A percentile compares a stretch with the other conserved stretches of the same genome.
These are phyloP conservation scores for Nakazawaea anatomiae DNA, from an alignment of 805 yeast genomes.

Conservation along the genomic window DNA sequence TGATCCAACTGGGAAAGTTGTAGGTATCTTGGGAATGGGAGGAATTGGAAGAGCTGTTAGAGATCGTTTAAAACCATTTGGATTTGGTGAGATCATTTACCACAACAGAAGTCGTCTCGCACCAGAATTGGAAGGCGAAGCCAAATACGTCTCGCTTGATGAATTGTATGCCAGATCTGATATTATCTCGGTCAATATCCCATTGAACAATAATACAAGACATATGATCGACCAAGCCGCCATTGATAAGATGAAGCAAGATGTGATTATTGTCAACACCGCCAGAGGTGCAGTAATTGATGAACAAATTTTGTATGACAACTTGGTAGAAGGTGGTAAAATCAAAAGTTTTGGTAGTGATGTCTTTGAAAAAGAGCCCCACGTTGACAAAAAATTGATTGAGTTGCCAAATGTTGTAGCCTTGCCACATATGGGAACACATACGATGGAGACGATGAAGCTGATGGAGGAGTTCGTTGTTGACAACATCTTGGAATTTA, in stretches of 20 bases:
- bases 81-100: constrained; percentile 64
- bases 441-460: constrained; percentile 64
- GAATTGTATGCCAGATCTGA: constrained; percentile 61
- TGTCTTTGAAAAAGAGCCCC: constrained; percentile 72
- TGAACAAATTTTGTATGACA: constrained; percentile 50
- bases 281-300: constrained; percentile 85
- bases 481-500: constrained; percentile 53
- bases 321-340: constrained; percentile 51
- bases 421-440: constrained; percentile 89
- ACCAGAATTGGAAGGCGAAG: constrained; percentile 59
- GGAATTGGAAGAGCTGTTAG: constrained; percentile 84
- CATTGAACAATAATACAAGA: constrained; percentile 65
- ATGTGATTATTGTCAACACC: constrained; percentile 73
- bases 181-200: constrained; percentile 68
- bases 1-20: constrained; percentile 69
- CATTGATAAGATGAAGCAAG: constrained; percentile 68
- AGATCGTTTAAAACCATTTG: constrained; percentile 68
- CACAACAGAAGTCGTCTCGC: constrained; percentile 60
- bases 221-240: constrained; percentile 61
- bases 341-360: constrained; percentile 67
- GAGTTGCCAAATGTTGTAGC: constrained; percentile 64
- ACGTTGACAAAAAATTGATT: constrained; percentile 56
- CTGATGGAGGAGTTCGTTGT: constrained; percentile 80
- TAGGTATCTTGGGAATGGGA: constrained; percentile 85
- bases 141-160: constrained; percentile 68